A percentile compares a stretch with the other conserved stretches of the same genome.
Conservation (phyloP, 768 basidiomycete species). For the Strobilomyces echinocephalus region DNA sequence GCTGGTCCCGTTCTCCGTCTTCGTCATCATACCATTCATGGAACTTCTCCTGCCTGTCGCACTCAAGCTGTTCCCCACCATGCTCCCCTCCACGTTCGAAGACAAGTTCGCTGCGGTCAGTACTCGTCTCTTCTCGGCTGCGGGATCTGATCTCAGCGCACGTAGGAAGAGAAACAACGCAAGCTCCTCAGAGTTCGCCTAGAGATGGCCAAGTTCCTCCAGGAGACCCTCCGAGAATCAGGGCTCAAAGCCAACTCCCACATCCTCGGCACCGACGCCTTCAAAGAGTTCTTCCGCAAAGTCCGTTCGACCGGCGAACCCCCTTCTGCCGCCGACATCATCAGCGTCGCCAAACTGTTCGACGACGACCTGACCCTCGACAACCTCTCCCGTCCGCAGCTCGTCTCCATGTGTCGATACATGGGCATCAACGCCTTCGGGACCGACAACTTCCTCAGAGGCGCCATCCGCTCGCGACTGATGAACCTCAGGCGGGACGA, state of each 20-base stretch:
- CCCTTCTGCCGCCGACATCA: slow-evolving; percentile 82
- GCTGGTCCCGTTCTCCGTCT: slow-evolving; percentile 91
- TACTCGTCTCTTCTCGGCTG: not conserved
- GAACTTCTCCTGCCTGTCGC: slow-evolving; percentile 94
- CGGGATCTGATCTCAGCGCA: not conserved
- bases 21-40: slow-evolving; percentile 97
- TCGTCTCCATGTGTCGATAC: slow-evolving; percentile 95
- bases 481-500: slow-evolving; percentile 86
- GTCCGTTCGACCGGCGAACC: slow-evolving; percentile 94
- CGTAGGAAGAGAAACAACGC: slow-evolving; percentile 92
- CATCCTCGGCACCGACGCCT: slow-evolving; percentile 90
- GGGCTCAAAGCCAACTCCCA: slow-evolving; percentile 89
- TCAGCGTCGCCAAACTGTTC: slow-evolving; percentile 94
- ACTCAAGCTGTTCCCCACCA: slow-evolving; percentile 95
- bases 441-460: slow-evolving; percentile 96
- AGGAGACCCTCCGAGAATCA: slow-evolving; percentile 93
- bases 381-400: slow-evolving; percentile 96
- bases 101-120: slow-evolving; percentile 91
- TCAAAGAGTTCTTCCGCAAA: slow-evolving; percentile 99
- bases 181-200: slow-evolving; percentile 91
- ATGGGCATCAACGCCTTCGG: slow-evolving; percentile 99
- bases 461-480: slow-evolving; percentile 80
- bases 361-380: slow-evolving; percentile 97
- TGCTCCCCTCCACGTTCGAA: slow-evolving; percentile 97
- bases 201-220: slow-evolving; percentile 99